Conservation (phyloP, 345 rosid genomes). For the Gossypium herbaceum region DNA sequence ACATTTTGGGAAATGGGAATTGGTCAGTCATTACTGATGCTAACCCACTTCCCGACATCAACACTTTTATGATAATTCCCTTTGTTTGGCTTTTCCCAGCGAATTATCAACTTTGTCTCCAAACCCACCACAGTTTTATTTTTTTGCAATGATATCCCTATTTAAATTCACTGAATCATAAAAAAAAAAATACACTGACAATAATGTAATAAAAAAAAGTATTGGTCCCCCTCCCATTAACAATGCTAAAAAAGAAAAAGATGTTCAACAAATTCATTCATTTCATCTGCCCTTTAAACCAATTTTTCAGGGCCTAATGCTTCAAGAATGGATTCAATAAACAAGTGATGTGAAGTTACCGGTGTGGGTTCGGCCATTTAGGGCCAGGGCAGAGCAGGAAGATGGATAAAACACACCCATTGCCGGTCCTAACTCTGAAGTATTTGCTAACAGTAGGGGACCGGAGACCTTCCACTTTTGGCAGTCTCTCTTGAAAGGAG, state of each 20-base stretch:
- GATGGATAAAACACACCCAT: neutral
- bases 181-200: too few species aligned
- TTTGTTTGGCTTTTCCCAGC: neutral
- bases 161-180: slow-evolving; percentile 3
- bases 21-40: neutral
- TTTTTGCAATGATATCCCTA: neutral
- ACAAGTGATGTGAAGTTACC: neutral
- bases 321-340: too few species aligned
- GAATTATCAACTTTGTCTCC: slow-evolving; percentile 6
- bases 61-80: slow-evolving; percentile 5
- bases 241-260: slow-evolving; percentile 3
- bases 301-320: neutral
- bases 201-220: too few species aligned
- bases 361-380: neutral
- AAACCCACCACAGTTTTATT: neutral
- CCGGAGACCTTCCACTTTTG: neutral
- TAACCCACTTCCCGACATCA: neutral
- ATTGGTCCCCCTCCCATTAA: neutral
- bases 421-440: neutral
- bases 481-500: neutral
- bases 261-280: neutral
- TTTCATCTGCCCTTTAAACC: neutral
- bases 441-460: neutral
- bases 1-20: too few species aligned
- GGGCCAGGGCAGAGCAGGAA: neutral